Conservation (phyloP, 2,329 filamentous ascomycete genomes). For the Trichophyton benhamiae region DNA sequence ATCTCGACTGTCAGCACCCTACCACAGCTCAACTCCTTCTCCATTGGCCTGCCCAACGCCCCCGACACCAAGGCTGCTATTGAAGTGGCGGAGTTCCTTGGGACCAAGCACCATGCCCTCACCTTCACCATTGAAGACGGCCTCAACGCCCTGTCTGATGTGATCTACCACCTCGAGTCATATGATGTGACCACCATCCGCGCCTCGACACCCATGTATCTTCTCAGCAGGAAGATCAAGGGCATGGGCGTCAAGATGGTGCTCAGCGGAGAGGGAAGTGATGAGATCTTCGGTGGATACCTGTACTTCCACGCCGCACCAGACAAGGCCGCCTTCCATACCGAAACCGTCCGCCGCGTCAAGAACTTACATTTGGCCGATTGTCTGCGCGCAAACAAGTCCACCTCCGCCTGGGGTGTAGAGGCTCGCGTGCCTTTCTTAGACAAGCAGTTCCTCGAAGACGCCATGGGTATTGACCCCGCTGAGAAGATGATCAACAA, state of each 20-base stretch:
- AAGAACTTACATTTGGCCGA: slow-evolving; percentile 96
- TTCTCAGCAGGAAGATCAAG: slow-evolving; percentile 97
- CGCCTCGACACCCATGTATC: slow-evolving; percentile 96
- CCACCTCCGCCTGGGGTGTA: slow-evolving; percentile 92
- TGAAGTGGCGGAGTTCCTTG: slow-evolving; percentile 90
- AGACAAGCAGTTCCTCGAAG: slow-evolving; percentile 92
- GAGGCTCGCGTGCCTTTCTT: slow-evolving; percentile 97
- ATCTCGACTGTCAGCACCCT: slow-evolving; percentile 82
- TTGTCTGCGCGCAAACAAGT: slow-evolving; percentile 97
- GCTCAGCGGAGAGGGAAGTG: slow-evolving; percentile 86
- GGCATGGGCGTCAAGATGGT: slow-evolving; percentile 99
- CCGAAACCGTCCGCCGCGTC: slow-evolving; percentile 83
- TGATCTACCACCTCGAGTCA: slow-evolving; percentile 95
- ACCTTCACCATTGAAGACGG: slow-evolving; percentile 97
- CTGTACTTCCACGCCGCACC: slow-evolving; percentile 97
- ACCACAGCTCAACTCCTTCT: slow-evolving; percentile 96
- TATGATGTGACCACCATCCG: slow-evolving; percentile 98
- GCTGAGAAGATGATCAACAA: slow-evolving; percentile 90
- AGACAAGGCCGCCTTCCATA: slow-evolving; percentile 82
- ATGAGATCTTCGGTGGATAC: slow-evolving; percentile 97
- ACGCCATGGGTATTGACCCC: slow-evolving; percentile 86
- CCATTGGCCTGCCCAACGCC: slow-evolving; percentile 84
- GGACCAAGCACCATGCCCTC: slow-evolving; percentile 95
- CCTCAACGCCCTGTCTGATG: slow-evolving; percentile 88
- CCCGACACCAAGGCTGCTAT: slow-evolving; percentile 86